Evolutionary conservation across 2,329 filamentous ascomycete species (phyloP).

Genomic region (Aspergillus pseudoterreus): DNA sequence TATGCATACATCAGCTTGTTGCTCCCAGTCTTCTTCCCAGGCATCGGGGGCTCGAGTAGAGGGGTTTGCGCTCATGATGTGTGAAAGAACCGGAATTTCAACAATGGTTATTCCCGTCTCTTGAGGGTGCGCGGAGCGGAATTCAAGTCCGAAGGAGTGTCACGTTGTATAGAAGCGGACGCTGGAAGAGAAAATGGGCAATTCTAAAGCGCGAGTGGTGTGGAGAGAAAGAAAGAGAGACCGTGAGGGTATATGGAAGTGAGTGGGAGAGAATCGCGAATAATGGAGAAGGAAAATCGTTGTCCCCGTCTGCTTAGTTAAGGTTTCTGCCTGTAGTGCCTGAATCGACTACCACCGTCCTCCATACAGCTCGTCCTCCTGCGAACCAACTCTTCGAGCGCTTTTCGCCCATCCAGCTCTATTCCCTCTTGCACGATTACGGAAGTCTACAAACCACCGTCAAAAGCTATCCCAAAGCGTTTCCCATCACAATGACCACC

Average conservation of each 20-base stretch:
- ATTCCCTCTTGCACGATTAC: too few species aligned
- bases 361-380: background rate
- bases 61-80: constrained; percentile 43
- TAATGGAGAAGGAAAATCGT: constrained; percentile 8
- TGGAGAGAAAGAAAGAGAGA: background rate
- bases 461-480: too few species aligned
- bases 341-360: background rate
- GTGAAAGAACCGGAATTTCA: background rate
- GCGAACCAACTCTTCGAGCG: too few species aligned
- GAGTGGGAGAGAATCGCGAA: constrained; percentile 9
- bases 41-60: constrained; percentile 62
- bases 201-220: background rate
- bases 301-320: constrained; percentile 7
- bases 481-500: background rate
- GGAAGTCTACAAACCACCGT: too few species aligned
- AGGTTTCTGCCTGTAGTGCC: constrained; percentile 1
- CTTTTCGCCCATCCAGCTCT: too few species aligned
- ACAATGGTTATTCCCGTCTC: too few species aligned
- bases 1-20: constrained; percentile 63
- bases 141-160: background rate
- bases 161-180: background rate
- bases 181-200: background rate
- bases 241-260: background rate
- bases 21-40: constrained; percentile 92
- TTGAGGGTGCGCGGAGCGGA: background rate